These are phyloP conservation scores for Cercospora sesami DNA, from an alignment of 2,329 filamentous ascomycete genomes.

Conservation along the genomic window DNA sequence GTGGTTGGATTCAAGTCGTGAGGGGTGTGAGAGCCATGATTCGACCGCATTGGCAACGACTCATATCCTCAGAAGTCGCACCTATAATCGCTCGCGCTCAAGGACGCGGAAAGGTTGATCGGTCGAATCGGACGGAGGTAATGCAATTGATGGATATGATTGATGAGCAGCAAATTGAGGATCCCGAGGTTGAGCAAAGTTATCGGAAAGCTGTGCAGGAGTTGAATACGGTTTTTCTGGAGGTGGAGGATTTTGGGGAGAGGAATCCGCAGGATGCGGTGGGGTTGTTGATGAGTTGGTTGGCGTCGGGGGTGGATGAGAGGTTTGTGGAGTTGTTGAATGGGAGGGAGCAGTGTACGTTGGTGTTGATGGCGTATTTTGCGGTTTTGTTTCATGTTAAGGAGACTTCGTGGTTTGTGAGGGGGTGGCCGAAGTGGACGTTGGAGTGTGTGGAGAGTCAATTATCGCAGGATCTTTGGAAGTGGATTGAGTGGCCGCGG, in stretches of 20 bases:
- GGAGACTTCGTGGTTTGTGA: constrained; percentile 18
- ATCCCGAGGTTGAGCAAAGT: not conserved
- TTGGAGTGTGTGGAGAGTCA: constrained; percentile 15
- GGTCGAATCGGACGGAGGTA: constrained; percentile 8
- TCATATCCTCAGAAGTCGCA: constrained; percentile 21
- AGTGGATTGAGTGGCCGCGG: constrained; percentile 23
- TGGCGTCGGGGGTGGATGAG: not conserved
- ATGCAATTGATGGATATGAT: constrained; percentile 15
- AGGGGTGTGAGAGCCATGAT: constrained; percentile 18
- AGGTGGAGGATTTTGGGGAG: constrained; percentile 5
- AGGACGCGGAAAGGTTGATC: not conserved
- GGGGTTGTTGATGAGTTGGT: constrained; percentile 1
- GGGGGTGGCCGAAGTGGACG: constrained; percentile 21
- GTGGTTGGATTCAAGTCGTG: constrained; percentile 22
- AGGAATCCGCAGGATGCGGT: not conserved
- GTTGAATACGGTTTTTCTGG: constrained; percentile 18
- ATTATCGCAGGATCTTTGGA: constrained; percentile 5
- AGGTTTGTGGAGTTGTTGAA: constrained; percentile 17
- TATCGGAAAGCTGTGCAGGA: constrained; percentile 19
- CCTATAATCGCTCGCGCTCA: constrained; percentile 7
- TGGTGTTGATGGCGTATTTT: constrained; percentile 22
- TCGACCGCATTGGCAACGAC: constrained; percentile 17
- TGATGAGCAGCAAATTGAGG: not conserved
- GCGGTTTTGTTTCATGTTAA: constrained; percentile 19
- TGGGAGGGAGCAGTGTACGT: constrained; percentile 13